phyloP scores from a whole-genome alignment of 1,284 basidiomycete species.

The Microbotryum saponariae region DNA sequence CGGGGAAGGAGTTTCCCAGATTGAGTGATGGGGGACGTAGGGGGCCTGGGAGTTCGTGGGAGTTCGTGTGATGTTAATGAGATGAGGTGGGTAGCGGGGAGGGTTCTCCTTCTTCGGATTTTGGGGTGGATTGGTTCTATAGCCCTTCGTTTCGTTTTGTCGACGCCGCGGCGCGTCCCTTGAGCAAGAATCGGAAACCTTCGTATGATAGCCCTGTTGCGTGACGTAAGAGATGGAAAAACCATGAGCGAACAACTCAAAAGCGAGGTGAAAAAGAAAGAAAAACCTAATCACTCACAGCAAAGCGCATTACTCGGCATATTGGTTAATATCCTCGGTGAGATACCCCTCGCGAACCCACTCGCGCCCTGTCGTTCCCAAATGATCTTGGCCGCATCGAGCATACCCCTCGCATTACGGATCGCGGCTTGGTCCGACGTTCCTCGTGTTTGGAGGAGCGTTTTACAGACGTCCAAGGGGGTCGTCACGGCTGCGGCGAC shows the following conservation, averaged over 20 bases:
- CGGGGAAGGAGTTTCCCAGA: too few species aligned
- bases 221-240: background rate
- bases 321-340: conserved; percentile 86
- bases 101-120: background rate
- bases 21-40: too few species aligned
- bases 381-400: conserved; percentile 82
- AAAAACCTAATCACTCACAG: conserved; percentile 48
- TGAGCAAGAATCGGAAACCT: conserved; percentile 33
- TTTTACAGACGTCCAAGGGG: conserved; percentile 98
- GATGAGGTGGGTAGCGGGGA: too few species aligned
- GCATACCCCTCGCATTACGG: conserved; percentile 72
- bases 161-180: conserved; percentile 9
- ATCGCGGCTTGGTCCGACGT: conserved; percentile 74
- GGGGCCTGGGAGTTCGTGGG: too few species aligned
- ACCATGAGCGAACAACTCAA: background rate
- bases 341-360: conserved; percentile 80
- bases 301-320: conserved; percentile 97
- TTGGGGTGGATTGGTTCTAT: background rate
- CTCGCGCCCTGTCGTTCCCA: conserved; percentile 72
- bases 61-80: too few species aligned
- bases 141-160: too few species aligned
- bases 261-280: background rate
- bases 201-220: conserved; percentile 35
- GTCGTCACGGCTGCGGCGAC: conserved; percentile 94
- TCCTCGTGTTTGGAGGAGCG: conserved; percentile 88